Evolutionary conservation across 805 yeast species (phyloP), one percentile per base, ranked within the genome.

Genomic region (Priceomyces medius): DNA sequence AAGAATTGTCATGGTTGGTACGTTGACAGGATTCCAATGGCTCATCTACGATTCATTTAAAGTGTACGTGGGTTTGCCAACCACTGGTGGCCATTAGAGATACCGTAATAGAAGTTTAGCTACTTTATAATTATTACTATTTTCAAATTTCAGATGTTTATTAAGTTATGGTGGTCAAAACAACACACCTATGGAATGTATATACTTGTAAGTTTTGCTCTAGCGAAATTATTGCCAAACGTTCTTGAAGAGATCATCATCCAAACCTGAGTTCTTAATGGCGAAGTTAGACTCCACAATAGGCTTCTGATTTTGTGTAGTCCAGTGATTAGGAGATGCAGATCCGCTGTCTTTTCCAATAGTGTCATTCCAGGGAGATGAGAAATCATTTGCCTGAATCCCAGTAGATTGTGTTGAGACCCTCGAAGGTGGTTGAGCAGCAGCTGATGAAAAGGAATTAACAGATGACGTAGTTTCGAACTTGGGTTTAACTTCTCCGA

Each of bases 11-110:
- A 91, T 93, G 99, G 81, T 93, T 63, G 98, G 98, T 73, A 91
- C 98, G 7, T 77, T 91, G 64, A 93, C 98, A 20, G 97, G 97
- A 48, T 79, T 85, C 77, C 99, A 91, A 73, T 91, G 98, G 98
- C 77, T 91, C 60, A 78, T 93, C 47, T 91, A 91, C 71, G 99
- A 93, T 66, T 85, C 96, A 7, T 91, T 91, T 77, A 91, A 91
- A 72, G 95, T 89, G n/a, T 79, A 80, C 54, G 80, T 88, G 44
- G 99, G 99, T 5, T 77, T 91, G 54, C 98, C 98, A 58, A 90
- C 98, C 28, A 85, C 96, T 20, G 98, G 98, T 52, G 68, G 70
- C 20, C 66, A 63, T 45, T 63, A 49, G 27, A 17, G 13, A 18
- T 16, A 13, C 7, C 13, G 8, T 4, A 10, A 26, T n/a, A n/a